A percentile compares a stretch with the other conserved stretches of the same genome.
Evolutionary conservation across 192 early-diverging fungal species (phyloP).

Genomic region (Coemansia asiatica): DNA sequence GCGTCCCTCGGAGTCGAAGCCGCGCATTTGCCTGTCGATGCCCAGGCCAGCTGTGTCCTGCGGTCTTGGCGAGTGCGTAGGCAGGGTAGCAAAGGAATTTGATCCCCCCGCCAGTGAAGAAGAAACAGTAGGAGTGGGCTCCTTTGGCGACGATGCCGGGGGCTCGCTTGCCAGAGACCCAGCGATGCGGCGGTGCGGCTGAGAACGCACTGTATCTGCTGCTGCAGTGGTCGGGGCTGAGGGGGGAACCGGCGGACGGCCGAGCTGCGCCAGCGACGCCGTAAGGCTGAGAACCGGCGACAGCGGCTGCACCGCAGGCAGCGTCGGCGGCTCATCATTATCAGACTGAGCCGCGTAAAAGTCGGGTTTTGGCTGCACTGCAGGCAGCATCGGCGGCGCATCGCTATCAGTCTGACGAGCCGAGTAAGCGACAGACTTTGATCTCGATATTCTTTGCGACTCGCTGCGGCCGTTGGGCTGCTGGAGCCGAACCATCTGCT

Average conservation of each 20-base stretch:
- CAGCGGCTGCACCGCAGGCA: slow-evolving; percentile 8
- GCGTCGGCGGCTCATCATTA: slow-evolving; percentile 8
- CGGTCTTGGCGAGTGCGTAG: not conserved
- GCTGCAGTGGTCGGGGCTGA: not conserved
- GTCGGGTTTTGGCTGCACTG: slow-evolving; percentile 12
- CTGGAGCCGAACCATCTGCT: slow-evolving; percentile 34
- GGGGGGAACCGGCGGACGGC: not conserved
- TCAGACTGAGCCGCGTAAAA: no score
- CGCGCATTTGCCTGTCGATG: slow-evolving; percentile 6
- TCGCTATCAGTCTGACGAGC: no score
- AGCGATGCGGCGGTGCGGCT: slow-evolving; percentile 11
- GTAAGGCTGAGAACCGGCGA: slow-evolving; percentile 26
- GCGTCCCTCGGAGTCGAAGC: slow-evolving; percentile 23
- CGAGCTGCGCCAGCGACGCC: slow-evolving; percentile 17
- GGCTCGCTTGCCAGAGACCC: slow-evolving; percentile 14
- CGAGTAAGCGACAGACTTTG: not conserved
- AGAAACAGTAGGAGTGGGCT: not conserved
- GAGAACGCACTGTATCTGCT: not conserved
- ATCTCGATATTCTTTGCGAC: not conserved
- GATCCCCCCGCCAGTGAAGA: no score
- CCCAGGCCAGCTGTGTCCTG: not conserved
- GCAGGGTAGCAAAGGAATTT: slow-evolving; percentile 8
- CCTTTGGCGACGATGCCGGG: no score
- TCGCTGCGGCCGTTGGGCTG: slow-evolving; percentile 8
- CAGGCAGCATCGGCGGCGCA: slow-evolving; percentile 8